Conservation (phyloP, 1,284 basidiomycete genomes). For the Ustilago esculenta region DNA sequence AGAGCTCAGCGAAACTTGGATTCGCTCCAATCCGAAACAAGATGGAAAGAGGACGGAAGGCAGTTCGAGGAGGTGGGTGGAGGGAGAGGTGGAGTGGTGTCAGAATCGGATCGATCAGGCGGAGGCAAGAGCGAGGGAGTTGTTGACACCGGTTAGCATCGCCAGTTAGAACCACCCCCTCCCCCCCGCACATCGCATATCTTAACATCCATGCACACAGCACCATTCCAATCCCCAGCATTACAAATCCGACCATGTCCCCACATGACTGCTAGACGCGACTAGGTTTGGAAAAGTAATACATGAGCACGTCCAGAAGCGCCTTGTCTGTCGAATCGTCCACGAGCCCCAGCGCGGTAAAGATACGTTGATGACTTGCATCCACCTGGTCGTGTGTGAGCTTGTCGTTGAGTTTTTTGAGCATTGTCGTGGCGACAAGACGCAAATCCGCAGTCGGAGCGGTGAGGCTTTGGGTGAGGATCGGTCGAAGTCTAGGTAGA, state of each 20-base stretch:
- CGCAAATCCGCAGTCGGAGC: constrained; percentile 1
- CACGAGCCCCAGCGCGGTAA: constrained; percentile 19
- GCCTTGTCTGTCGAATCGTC: constrained; percentile 9
- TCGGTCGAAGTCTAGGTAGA: constrained; percentile 14
- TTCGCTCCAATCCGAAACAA: not conserved
- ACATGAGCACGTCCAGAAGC: constrained; percentile 50
- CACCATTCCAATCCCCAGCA: too few species aligned
- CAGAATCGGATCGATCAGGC: constrained; percentile 13
- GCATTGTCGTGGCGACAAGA: constrained; percentile 15
- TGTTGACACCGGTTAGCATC: constrained; percentile 25
- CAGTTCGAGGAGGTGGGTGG: constrained; percentile 26
- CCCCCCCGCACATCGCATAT: not conserved
- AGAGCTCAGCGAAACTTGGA: constrained; percentile 24
- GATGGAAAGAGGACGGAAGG: not conserved
- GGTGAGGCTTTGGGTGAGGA: not conserved
- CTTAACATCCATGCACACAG: not conserved
- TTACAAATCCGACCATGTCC: too few species aligned
- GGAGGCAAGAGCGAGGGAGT: constrained; percentile 8
- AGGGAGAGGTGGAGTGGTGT: constrained; percentile 28
- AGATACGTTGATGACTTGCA: constrained; percentile 21
- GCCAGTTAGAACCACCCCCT: not conserved
- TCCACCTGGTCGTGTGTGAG: not conserved
- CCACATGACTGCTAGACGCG: too few species aligned
- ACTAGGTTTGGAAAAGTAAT: constrained; percentile 42
- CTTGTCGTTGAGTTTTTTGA: constrained; percentile 25